phyloP scores from a whole-genome alignment of 495 filamentous ascomycete genomes.

The Penicillium odoratum region DNA sequence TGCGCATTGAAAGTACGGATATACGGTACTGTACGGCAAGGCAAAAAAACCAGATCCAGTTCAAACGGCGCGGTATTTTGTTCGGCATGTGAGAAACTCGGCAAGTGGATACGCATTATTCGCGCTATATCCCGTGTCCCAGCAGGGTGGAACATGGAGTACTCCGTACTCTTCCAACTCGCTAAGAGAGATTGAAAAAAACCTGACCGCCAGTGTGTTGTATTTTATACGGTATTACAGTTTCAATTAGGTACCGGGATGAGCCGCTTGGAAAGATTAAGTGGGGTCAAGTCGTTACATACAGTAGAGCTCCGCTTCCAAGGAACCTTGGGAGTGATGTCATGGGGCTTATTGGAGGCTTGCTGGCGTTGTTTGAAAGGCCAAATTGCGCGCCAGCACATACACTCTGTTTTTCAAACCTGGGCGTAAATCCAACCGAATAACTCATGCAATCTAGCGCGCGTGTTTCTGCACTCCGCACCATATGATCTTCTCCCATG shows the following conservation, averaged over 20 bases:
- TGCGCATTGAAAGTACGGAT: neutral
- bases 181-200: no score
- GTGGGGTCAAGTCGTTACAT: neutral
- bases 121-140: neutral
- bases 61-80: neutral
- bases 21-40: neutral
- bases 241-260: conserved; percentile 5
- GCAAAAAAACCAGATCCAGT: neutral
- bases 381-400: neutral
- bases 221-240: neutral
- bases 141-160: neutral
- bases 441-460: neutral
- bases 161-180: neutral
- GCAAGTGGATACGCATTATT: neutral
- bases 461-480: neutral
- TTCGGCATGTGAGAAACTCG: no score
- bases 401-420: no score
- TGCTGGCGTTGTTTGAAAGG: neutral
- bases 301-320: conserved; percentile 2
- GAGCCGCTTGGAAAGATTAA: conserved; percentile 4
- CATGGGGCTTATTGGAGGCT: conserved; percentile 1
- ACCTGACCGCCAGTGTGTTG: neutral
- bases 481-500: neutral
- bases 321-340: conserved; percentile 8
- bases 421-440: neutral